These are phyloP conservation scores for Piloderma croceum DNA, from an alignment of 768 basidiomycete species.

Conservation along the genomic window DNA sequence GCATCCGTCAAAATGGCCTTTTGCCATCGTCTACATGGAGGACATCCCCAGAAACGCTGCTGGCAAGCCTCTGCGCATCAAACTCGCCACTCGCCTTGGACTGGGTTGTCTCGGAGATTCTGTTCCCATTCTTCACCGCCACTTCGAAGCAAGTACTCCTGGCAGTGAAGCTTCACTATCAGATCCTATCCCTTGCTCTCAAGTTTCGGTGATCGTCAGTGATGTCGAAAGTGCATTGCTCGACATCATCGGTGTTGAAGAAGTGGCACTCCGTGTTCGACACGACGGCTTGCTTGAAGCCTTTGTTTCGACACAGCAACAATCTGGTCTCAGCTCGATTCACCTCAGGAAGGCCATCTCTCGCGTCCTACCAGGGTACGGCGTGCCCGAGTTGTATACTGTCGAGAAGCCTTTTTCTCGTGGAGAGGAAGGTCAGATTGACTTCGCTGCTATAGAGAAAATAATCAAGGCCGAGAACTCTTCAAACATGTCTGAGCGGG, in stretches of 20 bases:
- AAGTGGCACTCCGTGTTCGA: conserved; percentile 31
- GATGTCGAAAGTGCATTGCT: conserved; percentile 25
- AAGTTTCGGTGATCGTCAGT: conserved; percentile 25
- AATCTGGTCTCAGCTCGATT: conserved; percentile 13
- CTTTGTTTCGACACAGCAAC: conserved; percentile 28
- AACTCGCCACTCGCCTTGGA: conserved; percentile 35
- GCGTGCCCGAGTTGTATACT: conserved; percentile 34
- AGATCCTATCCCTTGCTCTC: conserved; percentile 32
- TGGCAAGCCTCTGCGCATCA: conserved; percentile 43
- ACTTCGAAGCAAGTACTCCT: conserved; percentile 36
- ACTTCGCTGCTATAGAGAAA: conserved; percentile 28
- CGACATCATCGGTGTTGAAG: conserved; percentile 25
- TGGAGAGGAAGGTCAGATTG: conserved; percentile 18
- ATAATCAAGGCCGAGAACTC: conserved; percentile 18
- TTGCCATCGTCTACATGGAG: conserved; percentile 41
- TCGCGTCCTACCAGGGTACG: conserved; percentile 33
- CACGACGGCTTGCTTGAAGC: conserved; percentile 32
- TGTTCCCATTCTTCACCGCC: conserved; percentile 29
- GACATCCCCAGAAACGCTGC: conserved; percentile 43
- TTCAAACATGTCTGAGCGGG: conserved; percentile 24
- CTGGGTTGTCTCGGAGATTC: conserved; percentile 32
- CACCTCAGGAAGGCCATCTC: conserved; percentile 19
- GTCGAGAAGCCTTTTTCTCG: conserved; percentile 21
- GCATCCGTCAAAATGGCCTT: conserved; percentile 48
- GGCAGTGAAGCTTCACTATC: conserved; percentile 27